Evolutionary conservation across 768 basidiomycete species (phyloP), one percentile per base, ranked within the genome.

Genomic region (Termitomyces sp.): DNA sequence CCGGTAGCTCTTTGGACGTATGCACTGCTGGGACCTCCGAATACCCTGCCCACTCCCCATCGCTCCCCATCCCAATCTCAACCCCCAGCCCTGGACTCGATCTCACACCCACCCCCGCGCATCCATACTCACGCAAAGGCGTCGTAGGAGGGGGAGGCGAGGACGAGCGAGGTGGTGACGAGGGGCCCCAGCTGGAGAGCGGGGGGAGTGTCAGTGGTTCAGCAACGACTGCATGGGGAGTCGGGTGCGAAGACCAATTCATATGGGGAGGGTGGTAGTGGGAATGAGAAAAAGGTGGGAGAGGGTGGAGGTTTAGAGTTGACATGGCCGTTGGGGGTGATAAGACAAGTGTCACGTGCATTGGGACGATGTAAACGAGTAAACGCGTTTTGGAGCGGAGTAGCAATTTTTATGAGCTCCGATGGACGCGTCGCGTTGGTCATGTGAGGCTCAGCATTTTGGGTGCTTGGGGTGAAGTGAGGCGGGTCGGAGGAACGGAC

Each of bases 351-450:
- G 61, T 78, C 76, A 77, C 77, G 76, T 77, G 76, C 20, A 43
- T 50, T 29, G 50, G 58, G 68, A 61, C 32, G n/a, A 5, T 33
- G 9, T 22, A 15, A 16, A 18, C 12, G 23, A 49, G 64, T 74
- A 69, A 78, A 76, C 75, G 73, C 73, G 74, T 74, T 75, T 76
- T 72, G 51, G 54, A 4, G 62, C 73, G 71, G 71, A 71, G 73
- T 66, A 63, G 5, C 63, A 70, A 50, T 56, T 35, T 51, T 49
- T 27, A 38, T 29, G 46, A 56, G 61, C 69, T 69, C 72, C 70
- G 69, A 62, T 49, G 56, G 62, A 65, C 63, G 57, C 49, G 53
- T 57, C 71, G 68, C 67, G 68, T 61, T 40, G 55, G 68, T 72
- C 70, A 74, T 68, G 65, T 58, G 65, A 59, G 29, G 5, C n/a